phyloP scores from a whole-genome alignment of 2,329 filamentous ascomycete species.

The Knufia petricola region DNA sequence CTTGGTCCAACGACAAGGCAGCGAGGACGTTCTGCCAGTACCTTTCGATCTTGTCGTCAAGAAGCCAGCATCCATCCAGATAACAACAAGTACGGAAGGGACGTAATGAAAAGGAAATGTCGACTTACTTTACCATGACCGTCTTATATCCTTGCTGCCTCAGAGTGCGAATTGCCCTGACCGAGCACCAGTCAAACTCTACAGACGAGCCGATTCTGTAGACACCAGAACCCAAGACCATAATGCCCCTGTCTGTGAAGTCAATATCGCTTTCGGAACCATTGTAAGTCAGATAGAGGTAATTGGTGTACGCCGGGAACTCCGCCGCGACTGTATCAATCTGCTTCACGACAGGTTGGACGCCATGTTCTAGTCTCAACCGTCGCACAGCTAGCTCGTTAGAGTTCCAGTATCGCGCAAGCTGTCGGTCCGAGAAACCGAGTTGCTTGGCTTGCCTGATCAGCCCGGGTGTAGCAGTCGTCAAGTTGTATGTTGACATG shows the following conservation, averaged over 20 bases:
- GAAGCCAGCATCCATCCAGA: too few species aligned
- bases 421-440: constrained; percentile 86
- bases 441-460: constrained; percentile 82
- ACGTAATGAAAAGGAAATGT: constrained; percentile 15
- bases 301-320: constrained; percentile 90
- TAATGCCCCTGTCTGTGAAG: constrained; percentile 84
- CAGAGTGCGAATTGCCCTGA: constrained; percentile 83
- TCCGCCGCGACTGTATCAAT: constrained; percentile 97
- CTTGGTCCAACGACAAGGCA: too few species aligned
- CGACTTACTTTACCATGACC: constrained; percentile 67
- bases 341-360: constrained; percentile 88
- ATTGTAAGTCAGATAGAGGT: constrained; percentile 94
- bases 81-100: too few species aligned
- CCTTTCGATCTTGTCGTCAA: too few species aligned
- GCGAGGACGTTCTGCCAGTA: too few species aligned
- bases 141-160: constrained; percentile 80
- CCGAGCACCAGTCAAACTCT: constrained; percentile 98
- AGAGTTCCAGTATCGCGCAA: constrained; percentile 88
- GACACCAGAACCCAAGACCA: constrained; percentile 92
- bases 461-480: constrained; percentile 53
- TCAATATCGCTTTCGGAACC: constrained; percentile 71
- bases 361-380: constrained; percentile 72
- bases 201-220: constrained; percentile 97
- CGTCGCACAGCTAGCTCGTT: constrained; percentile 86
- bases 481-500: constrained; percentile 61